Conservation (phyloP, 169 alveolate species). For the Neospora caninum region DNA sequence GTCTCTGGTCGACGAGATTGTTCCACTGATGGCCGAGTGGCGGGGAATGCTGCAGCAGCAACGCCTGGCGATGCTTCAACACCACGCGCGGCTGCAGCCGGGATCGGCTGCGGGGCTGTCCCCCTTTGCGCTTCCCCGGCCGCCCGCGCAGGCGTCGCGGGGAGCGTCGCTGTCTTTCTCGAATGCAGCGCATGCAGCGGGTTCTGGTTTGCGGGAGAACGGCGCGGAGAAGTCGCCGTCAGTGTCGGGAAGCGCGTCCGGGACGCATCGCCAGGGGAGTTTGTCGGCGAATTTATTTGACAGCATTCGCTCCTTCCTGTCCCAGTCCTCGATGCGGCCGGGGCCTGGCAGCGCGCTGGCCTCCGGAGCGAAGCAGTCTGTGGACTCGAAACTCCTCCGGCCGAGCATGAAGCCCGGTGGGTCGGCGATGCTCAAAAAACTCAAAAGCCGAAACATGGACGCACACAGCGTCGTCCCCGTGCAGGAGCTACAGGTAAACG, state of each 20-base stretch:
- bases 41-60: background rate
- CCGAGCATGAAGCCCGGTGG: background rate
- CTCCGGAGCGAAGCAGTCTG: background rate
- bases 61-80: background rate
- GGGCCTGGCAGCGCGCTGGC: background rate
- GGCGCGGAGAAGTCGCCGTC: background rate
- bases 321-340: background rate
- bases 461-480: background rate
- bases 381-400: background rate
- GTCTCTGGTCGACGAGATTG: background rate
- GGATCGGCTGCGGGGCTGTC: background rate
- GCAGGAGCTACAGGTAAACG: background rate
- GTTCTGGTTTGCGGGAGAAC: background rate
- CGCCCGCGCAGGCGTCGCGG: background rate
- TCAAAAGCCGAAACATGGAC: background rate
- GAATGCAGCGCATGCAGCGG: background rate
- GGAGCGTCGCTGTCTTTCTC: background rate
- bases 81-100: conserved; percentile 6
- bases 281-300: background rate
- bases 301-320: background rate
- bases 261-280: background rate
- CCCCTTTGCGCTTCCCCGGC: background rate
- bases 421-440: background rate
- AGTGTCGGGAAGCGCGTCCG: background rate
- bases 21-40: background rate